Evolutionary conservation across 805 yeast genomes (phyloP).

Genomic region (Pichia membranifaciens): DNA sequence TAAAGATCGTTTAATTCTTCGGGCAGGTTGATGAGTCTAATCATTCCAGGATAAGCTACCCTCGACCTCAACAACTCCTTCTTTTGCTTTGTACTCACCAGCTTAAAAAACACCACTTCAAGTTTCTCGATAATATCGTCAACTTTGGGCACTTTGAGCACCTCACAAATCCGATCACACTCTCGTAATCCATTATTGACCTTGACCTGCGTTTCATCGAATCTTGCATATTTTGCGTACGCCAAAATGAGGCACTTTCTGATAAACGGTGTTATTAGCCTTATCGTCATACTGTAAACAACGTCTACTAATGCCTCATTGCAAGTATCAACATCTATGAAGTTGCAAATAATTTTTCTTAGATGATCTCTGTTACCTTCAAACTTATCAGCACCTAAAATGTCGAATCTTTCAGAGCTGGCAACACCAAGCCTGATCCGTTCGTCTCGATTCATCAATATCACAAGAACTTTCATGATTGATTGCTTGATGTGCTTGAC

Average conservation of each 20-base stretch:
- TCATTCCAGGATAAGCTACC: constrained; percentile 59
- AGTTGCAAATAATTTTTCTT: constrained; percentile 13
- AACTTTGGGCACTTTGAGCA: constrained; percentile 44
- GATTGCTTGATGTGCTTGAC: constrained; percentile 49
- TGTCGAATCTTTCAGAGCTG: not conserved
- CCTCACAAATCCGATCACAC: constrained; percentile 45
- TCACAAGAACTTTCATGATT: constrained; percentile 22
- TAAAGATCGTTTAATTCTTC: constrained; percentile 61
- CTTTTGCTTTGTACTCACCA: constrained; percentile 10
- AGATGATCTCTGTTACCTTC: constrained; percentile 14
- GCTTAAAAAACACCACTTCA: constrained; percentile 14
- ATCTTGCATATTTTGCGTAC: constrained; percentile 20
- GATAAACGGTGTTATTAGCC: constrained; percentile 56
- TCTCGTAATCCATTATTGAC: constrained; percentile 34
- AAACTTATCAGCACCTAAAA: constrained; percentile 1
- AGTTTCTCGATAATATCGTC: constrained; percentile 18
- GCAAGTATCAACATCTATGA: constrained; percentile 21
- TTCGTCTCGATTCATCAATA: constrained; percentile 11
- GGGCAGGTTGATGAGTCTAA: constrained; percentile 62
- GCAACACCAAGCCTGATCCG: not conserved
- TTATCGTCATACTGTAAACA: constrained; percentile 49
- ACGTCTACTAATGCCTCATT: constrained; percentile 31
- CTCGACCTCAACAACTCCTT: constrained; percentile 12
- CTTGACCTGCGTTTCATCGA: not conserved
- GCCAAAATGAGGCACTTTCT: constrained; percentile 56